phyloP scores from a whole-genome alignment of 2,329 filamentous ascomycete genomes.

The Pseudogymnoascus verrucosus region DNA sequence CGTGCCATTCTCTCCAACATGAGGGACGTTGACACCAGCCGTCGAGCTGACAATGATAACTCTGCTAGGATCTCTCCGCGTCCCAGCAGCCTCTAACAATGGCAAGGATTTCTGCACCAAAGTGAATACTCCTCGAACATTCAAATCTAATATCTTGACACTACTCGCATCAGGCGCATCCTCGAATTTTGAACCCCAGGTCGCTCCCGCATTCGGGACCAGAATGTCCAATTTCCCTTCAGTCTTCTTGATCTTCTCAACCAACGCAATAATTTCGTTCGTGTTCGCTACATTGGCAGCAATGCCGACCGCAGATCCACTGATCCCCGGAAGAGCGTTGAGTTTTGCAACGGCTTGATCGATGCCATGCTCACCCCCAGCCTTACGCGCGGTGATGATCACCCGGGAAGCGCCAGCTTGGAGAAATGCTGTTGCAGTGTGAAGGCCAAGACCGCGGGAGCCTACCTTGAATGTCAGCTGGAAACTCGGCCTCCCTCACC shows the following conservation, averaged over 20 bases:
- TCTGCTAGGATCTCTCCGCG: constrained; percentile 44
- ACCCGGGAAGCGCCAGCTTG: constrained; percentile 63
- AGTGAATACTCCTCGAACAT: constrained; percentile 64
- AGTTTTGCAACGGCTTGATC: constrained; percentile 57
- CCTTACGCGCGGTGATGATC: constrained; percentile 67
- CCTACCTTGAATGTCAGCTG: constrained; percentile 11
- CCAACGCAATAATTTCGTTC: constrained; percentile 52
- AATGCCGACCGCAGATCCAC: constrained; percentile 52
- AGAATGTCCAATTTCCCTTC: constrained; percentile 57
- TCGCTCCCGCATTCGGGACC: constrained; percentile 64
- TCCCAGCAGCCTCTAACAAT: constrained; percentile 16
- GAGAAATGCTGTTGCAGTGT: constrained; percentile 58
- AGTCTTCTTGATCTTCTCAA: constrained; percentile 45
- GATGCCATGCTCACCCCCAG: constrained; percentile 45
- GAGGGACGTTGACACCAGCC: constrained; percentile 55
- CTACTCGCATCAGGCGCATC: constrained; percentile 52
- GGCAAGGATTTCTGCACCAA: constrained; percentile 49
- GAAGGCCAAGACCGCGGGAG: constrained; percentile 52
- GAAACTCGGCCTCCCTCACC: background rate
- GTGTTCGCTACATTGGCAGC: constrained; percentile 58
- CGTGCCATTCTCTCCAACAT: constrained; percentile 51
- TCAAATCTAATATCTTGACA: constrained; percentile 60
- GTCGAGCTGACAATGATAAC: constrained; percentile 61
- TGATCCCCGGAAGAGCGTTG: constrained; percentile 52
- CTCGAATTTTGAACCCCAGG: constrained; percentile 62